These are phyloP conservation scores for sorghum (Sorghum bicolor) DNA, from an alignment of 176 grass and related monocot species.

Conservation along the genomic window DNA sequence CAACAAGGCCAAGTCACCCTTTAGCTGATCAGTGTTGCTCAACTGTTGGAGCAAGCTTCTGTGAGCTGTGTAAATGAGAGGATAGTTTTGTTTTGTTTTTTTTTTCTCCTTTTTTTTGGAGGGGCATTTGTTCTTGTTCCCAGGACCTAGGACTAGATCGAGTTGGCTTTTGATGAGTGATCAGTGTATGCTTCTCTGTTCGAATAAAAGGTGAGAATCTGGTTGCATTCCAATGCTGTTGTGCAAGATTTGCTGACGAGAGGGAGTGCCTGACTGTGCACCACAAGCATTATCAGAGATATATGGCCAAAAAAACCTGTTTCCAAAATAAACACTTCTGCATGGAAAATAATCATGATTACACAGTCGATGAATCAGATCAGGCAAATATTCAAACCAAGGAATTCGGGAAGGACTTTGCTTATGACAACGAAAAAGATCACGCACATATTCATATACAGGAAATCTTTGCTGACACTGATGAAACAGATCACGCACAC, in stretches of 20 bases:
- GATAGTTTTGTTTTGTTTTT: constrained; percentile 17
- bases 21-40: constrained; percentile 35
- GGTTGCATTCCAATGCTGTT: background rate
- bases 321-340: too few relatives aligned
- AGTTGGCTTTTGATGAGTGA: constrained; percentile 14
- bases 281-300: background rate
- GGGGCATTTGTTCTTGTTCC: background rate
- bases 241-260: background rate
- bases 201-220: constrained; percentile 47
- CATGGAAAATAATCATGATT: too few relatives aligned
- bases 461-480: too few relatives aligned
- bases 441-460: too few relatives aligned
- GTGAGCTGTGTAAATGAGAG: constrained; percentile 45
- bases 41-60: background rate
- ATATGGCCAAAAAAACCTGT: too few relatives aligned
- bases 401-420: too few relatives aligned
- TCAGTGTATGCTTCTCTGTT: constrained; percentile 35
- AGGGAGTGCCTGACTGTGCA: background rate
- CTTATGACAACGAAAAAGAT: too few relatives aligned
- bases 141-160: constrained; percentile 29
- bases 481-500: too few relatives aligned
- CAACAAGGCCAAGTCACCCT: constrained; percentile 66
- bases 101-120: too few relatives aligned
- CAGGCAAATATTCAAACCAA: too few relatives aligned
- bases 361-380: too few relatives aligned